Base-by-base conservation (phyloP, 768 basidiomycete genomes). In the Rickenella mellea region DNA sequence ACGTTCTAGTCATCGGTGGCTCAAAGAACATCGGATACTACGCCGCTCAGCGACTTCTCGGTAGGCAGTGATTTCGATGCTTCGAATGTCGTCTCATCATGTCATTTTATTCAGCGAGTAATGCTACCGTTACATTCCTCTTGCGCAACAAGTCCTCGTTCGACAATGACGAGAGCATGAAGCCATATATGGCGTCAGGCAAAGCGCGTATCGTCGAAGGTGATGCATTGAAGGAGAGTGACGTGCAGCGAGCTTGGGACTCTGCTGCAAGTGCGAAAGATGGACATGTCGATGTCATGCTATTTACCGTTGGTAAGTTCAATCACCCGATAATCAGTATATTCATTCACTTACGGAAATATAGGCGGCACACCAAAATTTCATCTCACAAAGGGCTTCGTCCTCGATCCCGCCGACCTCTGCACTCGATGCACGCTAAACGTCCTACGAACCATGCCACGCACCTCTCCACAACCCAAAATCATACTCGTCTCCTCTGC, bases 301-400 rank as follows among this genome's bases (percentile, higher is more conserved):
- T 84, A 7, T 83, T 76, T 59, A 72, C 79, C 4, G 66, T 84
- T 44, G n/a, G n/a, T n/a, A n/a, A n/a, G n/a, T n/a, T n/a, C n/a
- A n/a, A n/a, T n/a, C n/a, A n/a, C n/a, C n/a, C n/a, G n/a, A n/a
- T n/a, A n/a, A n/a, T n/a, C n/a, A n/a, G n/a, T n/a, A n/a, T n/a
- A n/a, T n/a, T n/a, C n/a, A n/a, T n/a, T n/a, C n/a, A n/a, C n/a
- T n/a, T n/a, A n/a, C n/a, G n/a, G n/a, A n/a, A n/a, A n/a, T n/a
- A n/a, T n/a, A n/a, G 83, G 71, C 28, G 74, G 71, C 11, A 55
- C 19, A 2, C 71, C 73, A 1, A 58, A 52, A 12, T 76, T 82
- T 56, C 41, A 49, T 32, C 45, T 72, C 5, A 51, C 60, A 2
- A 71, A 73, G 51, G 82, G 80, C 20, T 44, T 70, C 47, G 48